Percentiles rank a stretch among this genome's conserved stretches.
These are phyloP conservation scores for Yamadazyma kitorensis DNA, from an alignment of 805 yeast genomes.

Conservation along the genomic window DNA sequence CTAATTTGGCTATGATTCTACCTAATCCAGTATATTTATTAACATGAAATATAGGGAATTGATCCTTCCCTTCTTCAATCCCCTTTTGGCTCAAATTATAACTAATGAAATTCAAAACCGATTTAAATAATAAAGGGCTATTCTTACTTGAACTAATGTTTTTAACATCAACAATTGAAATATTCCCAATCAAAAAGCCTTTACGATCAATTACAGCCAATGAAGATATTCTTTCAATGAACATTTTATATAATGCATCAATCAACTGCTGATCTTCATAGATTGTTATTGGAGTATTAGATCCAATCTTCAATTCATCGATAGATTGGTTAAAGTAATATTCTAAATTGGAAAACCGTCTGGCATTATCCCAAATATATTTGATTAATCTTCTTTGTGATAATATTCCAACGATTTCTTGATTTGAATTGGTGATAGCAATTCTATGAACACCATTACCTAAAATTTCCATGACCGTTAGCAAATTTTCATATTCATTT, in stretches of 20 bases:
- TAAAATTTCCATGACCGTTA: conserved; percentile 75
- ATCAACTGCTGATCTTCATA: conserved; percentile 84
- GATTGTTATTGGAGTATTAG: conserved; percentile 66
- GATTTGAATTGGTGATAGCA: conserved; percentile 59
- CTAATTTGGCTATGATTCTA: conserved; percentile 88
- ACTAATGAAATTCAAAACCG: conserved; percentile 85
- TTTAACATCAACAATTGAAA: conserved; percentile 90
- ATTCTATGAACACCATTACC: conserved; percentile 97
- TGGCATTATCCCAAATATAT: conserved; percentile 89
- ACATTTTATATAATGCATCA: conserved; percentile 86
- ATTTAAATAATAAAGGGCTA: conserved; percentile 73
- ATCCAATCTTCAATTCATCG: conserved; percentile 74
- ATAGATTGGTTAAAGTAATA: conserved; percentile 65
- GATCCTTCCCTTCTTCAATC: conserved; percentile 90
- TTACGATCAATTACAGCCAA: conserved; percentile 88
- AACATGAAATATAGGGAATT: conserved; percentile 95
- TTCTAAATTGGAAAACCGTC: conserved; percentile 81
- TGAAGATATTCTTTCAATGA: conserved; percentile 77
- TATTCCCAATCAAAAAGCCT: conserved; percentile 79
- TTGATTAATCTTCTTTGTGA: conserved; percentile 87
- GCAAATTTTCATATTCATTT: conserved; percentile 62
- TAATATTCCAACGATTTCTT: conserved; percentile 73
- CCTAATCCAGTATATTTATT: conserved; percentile 75
- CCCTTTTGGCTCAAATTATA: conserved; percentile 87
- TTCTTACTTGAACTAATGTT: conserved; percentile 85